Evolutionary conservation across 2,329 filamentous ascomycete species (phyloP), one percentile per base, ranked within the genome.

Genomic region (Davidsoniella australis): DNA sequence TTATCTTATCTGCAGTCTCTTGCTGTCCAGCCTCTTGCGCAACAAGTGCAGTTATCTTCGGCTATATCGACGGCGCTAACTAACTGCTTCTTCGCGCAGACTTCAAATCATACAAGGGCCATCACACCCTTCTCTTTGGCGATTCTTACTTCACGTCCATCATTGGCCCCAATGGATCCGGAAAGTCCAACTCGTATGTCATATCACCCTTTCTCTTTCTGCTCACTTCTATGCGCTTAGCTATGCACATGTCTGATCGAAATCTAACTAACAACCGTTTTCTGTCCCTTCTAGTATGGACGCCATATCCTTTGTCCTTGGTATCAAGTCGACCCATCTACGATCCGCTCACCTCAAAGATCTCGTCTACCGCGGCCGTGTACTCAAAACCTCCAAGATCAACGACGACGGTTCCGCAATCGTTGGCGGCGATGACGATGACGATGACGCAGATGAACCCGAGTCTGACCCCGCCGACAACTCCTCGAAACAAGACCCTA

Each of bases 71-170:
- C 40, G n/a, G 14, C 18, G 24, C 61, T 48, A 36, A 29, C 48
- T 45, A 48, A 51, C 39, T 49, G 36, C 10, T 23, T 45, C 50
- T 5, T 36, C 42, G 18, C 45, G 24, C 60, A 91, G 85, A 98
- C 70, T 98, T 98, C 78, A 98, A 98, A 70, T 96, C 91, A 58
- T 98, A 98, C 71, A 94, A 94, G 66, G 91, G 88, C 52, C 88
- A 95, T 60, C 91, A 98, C 68, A 81, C 78, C 53, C 78, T 98
- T 41, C 77, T 95, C 48, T 95, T 98, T 60, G 89, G 89, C 60
- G 89, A 98, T 68, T 93, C 88, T 2, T 96, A 95, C 67, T 98
- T 98, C 66, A 98, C 91, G 45, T 98, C 91, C 40, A 95, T 98
- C 61, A 96, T 98, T 61, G 91, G 93, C 5, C 91, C 91, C 63